phyloP scores from a whole-genome alignment of 2,329 filamentous ascomycete species.

The Sarocladium oryzae region DNA sequence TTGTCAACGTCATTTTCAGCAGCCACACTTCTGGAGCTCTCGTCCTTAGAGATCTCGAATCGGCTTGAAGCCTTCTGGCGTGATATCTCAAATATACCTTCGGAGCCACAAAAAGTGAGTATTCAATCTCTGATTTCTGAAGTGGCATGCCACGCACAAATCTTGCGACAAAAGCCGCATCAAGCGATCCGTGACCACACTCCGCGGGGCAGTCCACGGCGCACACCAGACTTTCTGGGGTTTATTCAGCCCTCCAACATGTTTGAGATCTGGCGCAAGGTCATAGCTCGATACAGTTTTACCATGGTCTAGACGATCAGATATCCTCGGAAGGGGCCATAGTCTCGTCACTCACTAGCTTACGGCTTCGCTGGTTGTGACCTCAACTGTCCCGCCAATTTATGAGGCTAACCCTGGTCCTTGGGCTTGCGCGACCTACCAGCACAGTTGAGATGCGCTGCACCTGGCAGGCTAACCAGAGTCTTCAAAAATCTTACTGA shows the following conservation, averaged over 20 bases:
- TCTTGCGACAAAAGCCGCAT: conserved; percentile 1
- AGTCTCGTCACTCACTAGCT: no score
- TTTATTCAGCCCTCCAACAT: no score
- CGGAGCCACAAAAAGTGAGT: background rate
- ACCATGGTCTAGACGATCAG: no score
- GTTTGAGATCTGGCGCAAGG: no score
- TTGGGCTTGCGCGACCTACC: background rate
- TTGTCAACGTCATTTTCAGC: background rate
- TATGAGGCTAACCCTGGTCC: conserved; percentile 1
- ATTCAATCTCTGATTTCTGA: no score
- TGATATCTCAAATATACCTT: no score
- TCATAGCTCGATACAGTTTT: no score
- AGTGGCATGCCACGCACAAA: no score
- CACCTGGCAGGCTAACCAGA: background rate
- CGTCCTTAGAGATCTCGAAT: background rate
- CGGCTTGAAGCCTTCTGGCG: no score
- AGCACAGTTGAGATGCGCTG: background rate
- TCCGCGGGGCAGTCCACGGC: background rate
- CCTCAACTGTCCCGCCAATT: background rate
- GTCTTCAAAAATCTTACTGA: background rate
- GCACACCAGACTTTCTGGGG: no score
- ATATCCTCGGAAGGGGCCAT: no score
- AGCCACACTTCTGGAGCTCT: background rate
- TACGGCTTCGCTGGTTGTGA: background rate
- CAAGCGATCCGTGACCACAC: background rate